Conservation (phyloP, 768 basidiomycete genomes). For the Amyloporia xantha region DNA sequence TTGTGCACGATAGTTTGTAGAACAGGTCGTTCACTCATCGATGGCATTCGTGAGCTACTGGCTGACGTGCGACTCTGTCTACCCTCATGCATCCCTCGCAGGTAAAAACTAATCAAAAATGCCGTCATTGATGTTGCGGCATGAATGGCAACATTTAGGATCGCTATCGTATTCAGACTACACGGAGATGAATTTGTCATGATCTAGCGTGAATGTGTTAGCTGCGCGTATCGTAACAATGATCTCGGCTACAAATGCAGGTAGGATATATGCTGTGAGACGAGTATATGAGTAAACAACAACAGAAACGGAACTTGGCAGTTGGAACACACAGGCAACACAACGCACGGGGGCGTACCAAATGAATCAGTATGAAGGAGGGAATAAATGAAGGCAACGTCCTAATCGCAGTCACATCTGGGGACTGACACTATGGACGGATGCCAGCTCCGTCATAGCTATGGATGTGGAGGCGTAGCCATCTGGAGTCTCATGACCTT, state of each 20-base stretch:
- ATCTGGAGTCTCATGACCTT: slow-evolving; percentile 67
- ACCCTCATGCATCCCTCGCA: too few relatives aligned
- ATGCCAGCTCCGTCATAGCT: slow-evolving; percentile 1
- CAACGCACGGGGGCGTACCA: slow-evolving; percentile 36
- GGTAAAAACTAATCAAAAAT: too few relatives aligned
- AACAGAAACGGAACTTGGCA: slow-evolving; percentile 23
- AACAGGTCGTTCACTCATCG: too few relatives aligned
- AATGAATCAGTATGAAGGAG: slow-evolving; percentile 23
- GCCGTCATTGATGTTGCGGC: too few relatives aligned
- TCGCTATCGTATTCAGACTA: not conserved
- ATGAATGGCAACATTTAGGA: too few relatives aligned
- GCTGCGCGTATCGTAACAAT: slow-evolving; percentile 19
- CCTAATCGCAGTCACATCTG: slow-evolving; percentile 10
- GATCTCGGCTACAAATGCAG: slow-evolving; percentile 24
- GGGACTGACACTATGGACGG: not conserved
- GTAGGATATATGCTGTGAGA: slow-evolving; percentile 26
- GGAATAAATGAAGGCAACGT: slow-evolving; percentile 1
- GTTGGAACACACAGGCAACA: slow-evolving; percentile 18
- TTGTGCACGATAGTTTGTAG: too few relatives aligned
- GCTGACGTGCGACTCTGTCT: too few relatives aligned
- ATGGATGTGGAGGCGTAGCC: slow-evolving; percentile 21
- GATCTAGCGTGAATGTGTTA: slow-evolving; percentile 16
- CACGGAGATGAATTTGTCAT: not conserved
- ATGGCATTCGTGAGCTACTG: too few relatives aligned
- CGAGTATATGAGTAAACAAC: slow-evolving; percentile 10